Base-by-base conservation (phyloP, 1,284 basidiomycete species). In the Xerocomus tenax region DNA sequence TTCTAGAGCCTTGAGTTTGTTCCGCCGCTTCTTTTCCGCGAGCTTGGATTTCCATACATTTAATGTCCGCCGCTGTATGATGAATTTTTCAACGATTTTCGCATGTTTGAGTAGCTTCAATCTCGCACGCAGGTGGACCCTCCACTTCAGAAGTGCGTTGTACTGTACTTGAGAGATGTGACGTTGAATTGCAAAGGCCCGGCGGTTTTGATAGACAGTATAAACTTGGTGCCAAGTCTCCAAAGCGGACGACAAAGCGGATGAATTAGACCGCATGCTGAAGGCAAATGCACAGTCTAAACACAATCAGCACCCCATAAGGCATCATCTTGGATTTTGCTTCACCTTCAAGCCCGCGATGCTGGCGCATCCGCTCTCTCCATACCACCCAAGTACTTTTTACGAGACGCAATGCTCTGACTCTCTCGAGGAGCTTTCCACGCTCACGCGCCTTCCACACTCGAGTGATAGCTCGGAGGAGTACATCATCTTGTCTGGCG, bases 391-490 rank as follows among this genome's bases (percentile, higher is more conserved):
- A 81, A 1, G 71, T 69, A 42, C 67, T 64, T 57, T 73, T 75
- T 32, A 78, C 49, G 9, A 79, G 55, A 23, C 77, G 73, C 12
- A 70, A 56, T 5, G 69, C 65, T 52, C 72, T 74, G 25, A 83
- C 76, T 40, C 78, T 74, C 54, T 78, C 76, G 9, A 88, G 71
- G 19, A 82, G 72, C 46, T 69, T 70, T 16, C 82, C 83, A 15
- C 82, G 76, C 62, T 84, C 82, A 42, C 78, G 79, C 25, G 84
- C 82, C 58, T 78, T 81, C 86, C 87, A 87, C 16, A 88, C 78
- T 43, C 81, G 74, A 57, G 77, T 67, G 32, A 86, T 70, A 18
- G 82, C 86, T 40, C 77, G 75, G 30, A 86, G 56, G 8, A 88
- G 71, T 18, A 83, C 69, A 45, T 73, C 73, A 58, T 88, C 81